Base-by-base conservation (phyloP, 352 stramenopile genomes). In the Peronospora farinosa region DNA sequence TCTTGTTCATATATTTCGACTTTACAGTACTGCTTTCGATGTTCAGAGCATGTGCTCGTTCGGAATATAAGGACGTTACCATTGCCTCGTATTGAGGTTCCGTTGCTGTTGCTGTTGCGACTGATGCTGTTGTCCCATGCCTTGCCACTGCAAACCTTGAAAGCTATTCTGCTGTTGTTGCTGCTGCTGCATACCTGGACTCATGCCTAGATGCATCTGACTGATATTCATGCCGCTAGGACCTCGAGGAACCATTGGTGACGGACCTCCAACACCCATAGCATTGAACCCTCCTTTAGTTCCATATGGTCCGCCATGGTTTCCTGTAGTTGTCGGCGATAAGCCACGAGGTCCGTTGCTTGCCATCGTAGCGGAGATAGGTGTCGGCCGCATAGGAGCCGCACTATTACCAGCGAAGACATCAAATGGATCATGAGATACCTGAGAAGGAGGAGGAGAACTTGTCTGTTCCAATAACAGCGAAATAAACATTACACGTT, bases 191-290 rank as follows among this genome's bases (percentile, higher is more conserved):
- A 77, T 72, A 15, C 72, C 60, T 13, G 73, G 65, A 23, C 60
- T 62, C 63, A 87, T 87, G 21, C 71, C 72, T 60, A 89, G 80
- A 61, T 89, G 78, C 79, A 90, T 90, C 56, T 90, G 77, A 32
- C 77, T 90, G 59, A 90, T 90, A 57, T 84, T 84, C 67, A 89
- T 88, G 40, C 60, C 71, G 37, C 70, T 74, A 23, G 61, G 66
- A 35, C 61, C 65, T 30, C 74, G 72, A 55, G 74, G 70, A 13
- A 47, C 69, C 70, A 78, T 78, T 6, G 66, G 47, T 0, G 67
- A 62, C 2, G 65, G 57, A 41, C 64, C 61, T 2, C 70, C 67
- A 36, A 67, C 64, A 8, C 47, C 54, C 43, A 74, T 72, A 1
- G 71, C 53, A 48, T 75, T 75, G 36, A 74, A 84, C 2, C 63